A percentile compares a stretch with the other conserved stretches of the same genome.
phyloP scores from a whole-genome alignment of 257 asterid genomes.

The Salvia rosmarinus region DNA sequence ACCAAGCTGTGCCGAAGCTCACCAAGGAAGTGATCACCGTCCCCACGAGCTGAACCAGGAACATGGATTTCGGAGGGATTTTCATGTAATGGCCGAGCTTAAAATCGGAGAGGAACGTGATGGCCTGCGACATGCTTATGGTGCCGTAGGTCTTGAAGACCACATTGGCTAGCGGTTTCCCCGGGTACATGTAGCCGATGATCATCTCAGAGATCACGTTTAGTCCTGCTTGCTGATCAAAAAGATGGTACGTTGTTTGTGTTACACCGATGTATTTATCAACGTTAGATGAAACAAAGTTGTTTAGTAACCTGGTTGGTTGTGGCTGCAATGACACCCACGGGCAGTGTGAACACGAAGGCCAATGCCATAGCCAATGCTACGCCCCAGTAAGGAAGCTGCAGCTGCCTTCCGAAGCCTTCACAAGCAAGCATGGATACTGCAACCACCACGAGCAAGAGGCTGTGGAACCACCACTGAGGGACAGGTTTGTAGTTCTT shows the following conservation, averaged over 20 bases:
- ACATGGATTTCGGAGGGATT: constrained; percentile 77
- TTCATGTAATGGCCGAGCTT: constrained; percentile 81
- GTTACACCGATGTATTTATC: not conserved
- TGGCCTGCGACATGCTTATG: constrained; percentile 65
- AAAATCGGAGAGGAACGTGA: constrained; percentile 66
- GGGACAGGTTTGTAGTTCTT: constrained; percentile 70
- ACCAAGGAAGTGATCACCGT: constrained; percentile 57
- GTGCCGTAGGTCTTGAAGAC: constrained; percentile 66
- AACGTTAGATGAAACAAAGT: not conserved
- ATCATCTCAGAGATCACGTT: constrained; percentile 67
- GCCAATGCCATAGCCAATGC: constrained; percentile 55
- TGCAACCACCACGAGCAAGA: constrained; percentile 44
- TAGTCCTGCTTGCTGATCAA: constrained; percentile 50
- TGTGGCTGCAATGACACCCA: constrained; percentile 63
- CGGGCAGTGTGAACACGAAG: constrained; percentile 61
- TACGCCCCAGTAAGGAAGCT: constrained; percentile 79
- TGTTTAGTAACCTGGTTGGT: constrained; percentile 55
- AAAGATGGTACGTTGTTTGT: too few relatives aligned
- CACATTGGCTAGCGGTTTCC: constrained; percentile 67
- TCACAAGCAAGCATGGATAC: constrained; percentile 54
- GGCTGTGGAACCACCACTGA: constrained; percentile 69
- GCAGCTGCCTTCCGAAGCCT: constrained; percentile 60
- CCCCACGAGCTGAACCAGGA: constrained; percentile 74
- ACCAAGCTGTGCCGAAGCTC: constrained; percentile 74
- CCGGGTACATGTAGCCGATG: constrained; percentile 71